A percentile compares a stretch with the other conserved stretches of the same genome.
phyloP scores from a whole-genome alignment of 2,329 filamentous ascomycete genomes.

The Phaeoacremonium minimum region DNA sequence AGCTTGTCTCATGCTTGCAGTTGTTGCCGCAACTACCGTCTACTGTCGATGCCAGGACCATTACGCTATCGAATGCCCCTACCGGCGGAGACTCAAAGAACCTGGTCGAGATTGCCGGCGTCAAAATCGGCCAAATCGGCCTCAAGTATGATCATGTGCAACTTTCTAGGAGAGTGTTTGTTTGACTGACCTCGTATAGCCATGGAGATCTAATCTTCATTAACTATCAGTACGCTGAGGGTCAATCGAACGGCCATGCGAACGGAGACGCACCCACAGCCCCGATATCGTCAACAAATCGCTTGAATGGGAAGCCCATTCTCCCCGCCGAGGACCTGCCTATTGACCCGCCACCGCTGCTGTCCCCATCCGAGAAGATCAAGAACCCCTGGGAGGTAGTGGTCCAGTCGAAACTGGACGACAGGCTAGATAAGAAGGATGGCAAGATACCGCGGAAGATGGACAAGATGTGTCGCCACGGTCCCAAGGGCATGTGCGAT shows the following conservation, averaged over 20 bases:
- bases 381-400: conserved; percentile 94
- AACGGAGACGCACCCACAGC: conserved; percentile 29
- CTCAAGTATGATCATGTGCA: conserved; percentile 40
- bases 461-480: conserved; percentile 94
- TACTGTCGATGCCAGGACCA: conserved; percentile 55
- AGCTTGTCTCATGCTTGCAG: no score
- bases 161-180: neutral
- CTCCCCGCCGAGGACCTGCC: conserved; percentile 63
- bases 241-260: conserved; percentile 29
- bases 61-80: conserved; percentile 59
- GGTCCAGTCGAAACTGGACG: conserved; percentile 81
- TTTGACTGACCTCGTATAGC: conserved; percentile 33
- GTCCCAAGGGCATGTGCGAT: conserved; percentile 97
- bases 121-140: conserved; percentile 54
- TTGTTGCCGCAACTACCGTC: conserved; percentile 55
- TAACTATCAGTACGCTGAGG: conserved; percentile 62
- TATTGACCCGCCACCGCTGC: conserved; percentile 54
- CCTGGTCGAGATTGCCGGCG: conserved; percentile 52
- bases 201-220: conserved; percentile 92
- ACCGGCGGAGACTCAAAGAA: conserved; percentile 53
- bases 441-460: conserved; percentile 79
- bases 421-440: conserved; percentile 79
- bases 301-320: conserved; percentile 75
- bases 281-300: conserved; percentile 48
- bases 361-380: conserved; percentile 56